Conservation (phyloP, 2,329 filamentous ascomycete genomes). For the Biscogniauxia sp. region DNA sequence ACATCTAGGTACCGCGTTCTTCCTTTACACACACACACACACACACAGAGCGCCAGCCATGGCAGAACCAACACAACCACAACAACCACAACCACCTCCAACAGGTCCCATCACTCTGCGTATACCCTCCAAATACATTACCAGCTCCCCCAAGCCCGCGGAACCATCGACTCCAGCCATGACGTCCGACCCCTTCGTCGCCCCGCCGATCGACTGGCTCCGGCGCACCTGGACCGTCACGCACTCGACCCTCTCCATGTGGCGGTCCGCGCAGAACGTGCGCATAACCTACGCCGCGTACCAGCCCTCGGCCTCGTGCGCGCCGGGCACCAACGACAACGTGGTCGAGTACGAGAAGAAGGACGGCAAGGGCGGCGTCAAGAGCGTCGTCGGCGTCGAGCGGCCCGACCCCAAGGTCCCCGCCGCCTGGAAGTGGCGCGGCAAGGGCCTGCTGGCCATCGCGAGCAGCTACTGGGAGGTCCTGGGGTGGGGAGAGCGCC, state of each 20-base stretch:
- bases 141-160: conserved; percentile 19
- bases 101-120: conserved; percentile 37
- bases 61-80: conserved; percentile 13
- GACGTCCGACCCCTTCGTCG: conserved; percentile 31
- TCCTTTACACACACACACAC: not conserved
- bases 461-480: conserved; percentile 79
- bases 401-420: conserved; percentile 37
- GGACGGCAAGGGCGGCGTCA: conserved; percentile 46
- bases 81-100: conserved; percentile 3
- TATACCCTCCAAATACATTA: conserved; percentile 49
- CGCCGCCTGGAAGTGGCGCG: conserved; percentile 70
- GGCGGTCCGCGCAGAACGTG: conserved; percentile 76
- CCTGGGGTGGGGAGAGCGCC: conserved; percentile 66
- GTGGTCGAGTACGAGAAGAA: conserved; percentile 58
- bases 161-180: conserved; percentile 13
- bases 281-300: conserved; percentile 71
- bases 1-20: too few species aligned
- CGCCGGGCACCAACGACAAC: conserved; percentile 60
- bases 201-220: conserved; percentile 59
- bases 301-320: conserved; percentile 19
- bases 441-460: conserved; percentile 71
- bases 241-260: conserved; percentile 76
- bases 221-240: conserved; percentile 70
- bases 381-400: conserved; percentile 66
- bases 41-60: conserved; percentile 8